These are phyloP conservation scores for Pluteus cervinus DNA, from an alignment of 768 basidiomycete species.

Conservation along the genomic window DNA sequence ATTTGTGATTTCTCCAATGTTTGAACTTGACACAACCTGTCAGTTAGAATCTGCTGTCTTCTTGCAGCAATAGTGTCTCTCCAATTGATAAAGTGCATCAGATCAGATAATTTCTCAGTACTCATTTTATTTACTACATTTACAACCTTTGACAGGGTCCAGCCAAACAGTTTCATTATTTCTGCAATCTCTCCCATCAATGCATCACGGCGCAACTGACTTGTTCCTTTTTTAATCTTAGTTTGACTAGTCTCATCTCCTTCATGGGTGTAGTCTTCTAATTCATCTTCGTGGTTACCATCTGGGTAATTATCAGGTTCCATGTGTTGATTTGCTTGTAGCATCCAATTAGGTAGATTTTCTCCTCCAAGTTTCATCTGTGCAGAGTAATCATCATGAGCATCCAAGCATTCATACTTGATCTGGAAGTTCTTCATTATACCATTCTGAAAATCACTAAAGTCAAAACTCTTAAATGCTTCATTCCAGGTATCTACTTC, in stretches of 20 bases:
- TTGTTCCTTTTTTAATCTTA: slow-evolving; percentile 2
- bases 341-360: slow-evolving; percentile 3
- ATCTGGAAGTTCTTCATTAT: slow-evolving; percentile 11
- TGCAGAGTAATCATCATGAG: slow-evolving; percentile 15
- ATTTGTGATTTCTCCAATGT: no score
- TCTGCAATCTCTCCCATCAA: slow-evolving; percentile 3
- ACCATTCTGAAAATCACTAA: slow-evolving; percentile 8
- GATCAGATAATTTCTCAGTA: background rate
- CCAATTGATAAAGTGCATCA: background rate
- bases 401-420: slow-evolving; percentile 7
- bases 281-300: no score
- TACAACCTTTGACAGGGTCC: no score
- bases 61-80: slow-evolving; percentile 2
- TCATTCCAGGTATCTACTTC: slow-evolving; percentile 15
- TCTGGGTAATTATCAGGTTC: no score
- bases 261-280: slow-evolving; percentile 6
- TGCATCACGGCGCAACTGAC: no score
- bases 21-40: no score
- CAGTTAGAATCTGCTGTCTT: background rate
- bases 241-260: background rate
- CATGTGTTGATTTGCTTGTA: no score
- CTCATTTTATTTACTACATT: no score
- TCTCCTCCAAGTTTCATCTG: slow-evolving; percentile 9
- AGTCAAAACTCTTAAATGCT: slow-evolving; percentile 10
- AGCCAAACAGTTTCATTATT: slow-evolving; percentile 5